These are phyloP conservation scores for Solanum hybrid DNA, from an alignment of 305 asterid genomes.

Conservation along the genomic window DNA sequence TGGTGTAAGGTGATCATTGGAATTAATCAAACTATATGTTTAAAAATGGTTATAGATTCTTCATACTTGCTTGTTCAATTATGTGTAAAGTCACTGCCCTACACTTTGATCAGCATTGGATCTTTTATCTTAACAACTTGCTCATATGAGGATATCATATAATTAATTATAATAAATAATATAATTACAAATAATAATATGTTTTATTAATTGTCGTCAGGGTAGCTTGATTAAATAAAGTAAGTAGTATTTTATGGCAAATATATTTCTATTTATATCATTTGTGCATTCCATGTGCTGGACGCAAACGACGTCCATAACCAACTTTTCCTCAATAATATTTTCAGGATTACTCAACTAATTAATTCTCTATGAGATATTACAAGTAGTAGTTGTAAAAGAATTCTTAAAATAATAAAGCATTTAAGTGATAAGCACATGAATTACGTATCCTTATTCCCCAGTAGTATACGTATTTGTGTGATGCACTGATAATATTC, in stretches of 20 bases:
- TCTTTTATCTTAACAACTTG: not conserved
- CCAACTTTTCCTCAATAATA: constrained; percentile 3
- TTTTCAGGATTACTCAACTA: not conserved
- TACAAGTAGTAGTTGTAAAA: not conserved
- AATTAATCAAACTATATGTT: not conserved
- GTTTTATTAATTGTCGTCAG: not conserved
- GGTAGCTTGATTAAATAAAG: not conserved
- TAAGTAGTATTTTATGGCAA: not conserved
- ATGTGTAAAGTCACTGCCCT: not conserved
- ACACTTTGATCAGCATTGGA: not conserved
- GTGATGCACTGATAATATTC: too few relatives aligned
- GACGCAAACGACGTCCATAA: constrained; percentile 13
- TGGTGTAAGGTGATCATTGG: not conserved
- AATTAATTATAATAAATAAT: not conserved
- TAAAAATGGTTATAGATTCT: not conserved
- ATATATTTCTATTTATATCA: not conserved
- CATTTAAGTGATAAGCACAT: not conserved
- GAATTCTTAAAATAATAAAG: not conserved
- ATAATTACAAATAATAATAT: not conserved
- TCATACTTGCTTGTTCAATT: not conserved
- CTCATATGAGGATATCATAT: not conserved
- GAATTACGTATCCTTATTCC: not conserved
- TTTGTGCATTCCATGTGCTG: constrained; percentile 30
- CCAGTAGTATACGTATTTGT: too few relatives aligned
- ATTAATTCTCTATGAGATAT: not conserved